A percentile compares a stretch with the other conserved stretches of the same genome.
These are phyloP conservation scores for Cutaneotrichosporon sp. DNA, from an alignment of 1,284 basidiomycete genomes.

Conservation along the genomic window DNA sequence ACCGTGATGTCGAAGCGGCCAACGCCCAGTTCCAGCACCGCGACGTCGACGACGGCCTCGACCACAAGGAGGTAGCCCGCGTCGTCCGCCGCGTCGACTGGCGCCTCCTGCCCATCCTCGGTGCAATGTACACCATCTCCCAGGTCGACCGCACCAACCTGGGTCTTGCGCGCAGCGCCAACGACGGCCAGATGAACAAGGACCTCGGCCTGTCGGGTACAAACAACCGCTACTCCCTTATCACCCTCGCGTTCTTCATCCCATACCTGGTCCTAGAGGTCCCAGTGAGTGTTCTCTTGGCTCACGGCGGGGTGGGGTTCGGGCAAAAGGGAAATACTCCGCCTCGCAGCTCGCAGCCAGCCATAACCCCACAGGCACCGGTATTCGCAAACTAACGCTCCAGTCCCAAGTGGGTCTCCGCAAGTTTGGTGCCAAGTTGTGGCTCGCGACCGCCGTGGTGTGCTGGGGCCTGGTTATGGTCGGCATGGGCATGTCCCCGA, in stretches of 20 bases:
- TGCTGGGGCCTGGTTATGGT: conserved; percentile 48
- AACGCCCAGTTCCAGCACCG: too few species aligned
- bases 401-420: conserved; percentile 26
- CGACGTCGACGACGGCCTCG: conserved; percentile 17
- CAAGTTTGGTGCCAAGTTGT: conserved; percentile 17
- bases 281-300: conserved; percentile 11
- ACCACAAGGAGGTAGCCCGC: conserved; percentile 3
- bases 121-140: conserved; percentile 18
- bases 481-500: conserved; percentile 41
- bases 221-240: conserved; percentile 41
- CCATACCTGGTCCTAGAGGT: conserved; percentile 46
- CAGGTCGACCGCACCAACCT: conserved; percentile 24
- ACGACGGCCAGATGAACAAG: conserved; percentile 22
- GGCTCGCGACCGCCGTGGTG: conserved; percentile 17
- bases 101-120: conserved; percentile 10
- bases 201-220: conserved; percentile 20
- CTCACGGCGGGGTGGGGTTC: too few species aligned
- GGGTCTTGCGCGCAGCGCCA: conserved; percentile 17
- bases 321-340: too few species aligned
- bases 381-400: too few species aligned
- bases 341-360: background rate
- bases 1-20: too few species aligned
- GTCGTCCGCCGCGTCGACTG: conserved; percentile 13
- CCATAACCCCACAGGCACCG: background rate
- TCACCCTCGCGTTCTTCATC: conserved; percentile 42